Evolutionary conservation across 176 grass and related monocot species (phyloP).

Genomic region (Triticum monococcum): DNA sequence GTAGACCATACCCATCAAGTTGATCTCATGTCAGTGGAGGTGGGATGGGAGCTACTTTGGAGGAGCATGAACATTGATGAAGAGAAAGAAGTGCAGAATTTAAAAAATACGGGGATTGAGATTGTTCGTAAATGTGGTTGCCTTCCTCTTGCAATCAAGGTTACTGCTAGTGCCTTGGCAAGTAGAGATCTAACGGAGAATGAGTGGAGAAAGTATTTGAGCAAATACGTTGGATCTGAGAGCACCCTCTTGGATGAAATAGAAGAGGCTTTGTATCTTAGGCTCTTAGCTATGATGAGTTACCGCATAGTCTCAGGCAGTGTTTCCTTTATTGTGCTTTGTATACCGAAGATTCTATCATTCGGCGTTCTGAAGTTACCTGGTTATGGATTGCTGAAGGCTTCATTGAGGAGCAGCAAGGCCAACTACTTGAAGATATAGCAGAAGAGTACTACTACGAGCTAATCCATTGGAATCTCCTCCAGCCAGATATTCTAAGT

Average conservation of each 20-base stretch:
- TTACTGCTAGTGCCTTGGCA: too few species aligned
- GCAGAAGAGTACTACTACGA: conserved; percentile 29
- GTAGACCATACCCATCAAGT: too few species aligned
- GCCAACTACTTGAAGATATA: conserved; percentile 18
- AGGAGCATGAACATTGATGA: too few species aligned
- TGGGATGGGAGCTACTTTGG: too few species aligned
- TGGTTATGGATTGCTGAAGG: conserved; percentile 26
- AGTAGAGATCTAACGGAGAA: too few species aligned
- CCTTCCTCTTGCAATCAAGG: too few species aligned
- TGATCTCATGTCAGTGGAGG: too few species aligned
- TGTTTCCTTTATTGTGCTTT: conserved; percentile 36
- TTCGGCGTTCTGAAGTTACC: background rate
- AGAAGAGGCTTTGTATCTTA: conserved; percentile 11
- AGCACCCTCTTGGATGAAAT: conserved; percentile 1
- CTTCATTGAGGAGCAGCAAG: conserved; percentile 9
- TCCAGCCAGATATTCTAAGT: background rate
- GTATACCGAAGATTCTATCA: background rate
- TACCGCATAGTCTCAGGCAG: conserved; percentile 21
- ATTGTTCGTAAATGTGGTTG: too few species aligned
- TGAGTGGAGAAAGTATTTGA: background rate
- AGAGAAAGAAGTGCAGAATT: too few species aligned
- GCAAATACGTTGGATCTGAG: accelerated
- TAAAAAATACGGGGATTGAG: too few species aligned
- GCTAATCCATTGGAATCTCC: conserved; percentile 24
- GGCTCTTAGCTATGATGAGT: conserved; percentile 37